Evolutionary conservation across 2,329 filamentous ascomycete species (phyloP).

Genomic region (Metarhizium humberi): DNA sequence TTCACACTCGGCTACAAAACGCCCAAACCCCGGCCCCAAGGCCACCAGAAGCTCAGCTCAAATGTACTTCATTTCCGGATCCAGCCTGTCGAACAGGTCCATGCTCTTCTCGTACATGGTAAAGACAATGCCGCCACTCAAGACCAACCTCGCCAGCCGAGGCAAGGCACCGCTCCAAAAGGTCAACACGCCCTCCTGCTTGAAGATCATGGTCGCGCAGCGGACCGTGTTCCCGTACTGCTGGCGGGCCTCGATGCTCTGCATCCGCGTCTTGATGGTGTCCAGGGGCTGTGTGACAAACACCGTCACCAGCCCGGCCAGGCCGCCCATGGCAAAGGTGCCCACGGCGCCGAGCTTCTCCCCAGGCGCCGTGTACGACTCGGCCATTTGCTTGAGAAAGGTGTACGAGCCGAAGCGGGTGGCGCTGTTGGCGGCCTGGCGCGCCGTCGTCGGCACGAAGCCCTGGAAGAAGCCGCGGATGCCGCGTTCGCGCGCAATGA

Average conservation of each 20-base stretch:
- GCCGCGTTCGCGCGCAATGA: conserved; percentile 84
- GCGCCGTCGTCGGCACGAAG: conserved; percentile 86
- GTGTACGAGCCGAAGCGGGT: conserved; percentile 88
- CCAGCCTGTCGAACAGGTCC: conserved; percentile 69
- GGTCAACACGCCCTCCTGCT: conserved; percentile 78
- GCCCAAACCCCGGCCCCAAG: background rate
- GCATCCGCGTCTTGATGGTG: conserved; percentile 96
- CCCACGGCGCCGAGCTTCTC: conserved; percentile 84
- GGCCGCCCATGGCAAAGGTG: conserved; percentile 84
- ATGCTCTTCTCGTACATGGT: conserved; percentile 98
- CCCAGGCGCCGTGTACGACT: conserved; percentile 84
- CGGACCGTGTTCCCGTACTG: conserved; percentile 82
- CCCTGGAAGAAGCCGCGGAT: conserved; percentile 93
- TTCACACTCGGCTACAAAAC: background rate
- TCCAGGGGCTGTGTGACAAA: conserved; percentile 70
- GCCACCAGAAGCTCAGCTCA: conserved; percentile 26
- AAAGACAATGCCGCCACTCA: conserved; percentile 96
- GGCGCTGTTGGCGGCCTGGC: conserved; percentile 91
- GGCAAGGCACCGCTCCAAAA: conserved; percentile 94
- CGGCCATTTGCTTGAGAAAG: conserved; percentile 79
- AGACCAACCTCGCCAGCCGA: conserved; percentile 69
- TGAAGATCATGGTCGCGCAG: conserved; percentile 76
- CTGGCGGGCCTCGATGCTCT: conserved; percentile 76
- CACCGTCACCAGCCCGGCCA: conserved; percentile 87
- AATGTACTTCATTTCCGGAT: conserved; percentile 78